Evolutionary conservation across 2,329 filamentous ascomycete species (phyloP).

Genomic region (Phyllosticta ampelicida): DNA sequence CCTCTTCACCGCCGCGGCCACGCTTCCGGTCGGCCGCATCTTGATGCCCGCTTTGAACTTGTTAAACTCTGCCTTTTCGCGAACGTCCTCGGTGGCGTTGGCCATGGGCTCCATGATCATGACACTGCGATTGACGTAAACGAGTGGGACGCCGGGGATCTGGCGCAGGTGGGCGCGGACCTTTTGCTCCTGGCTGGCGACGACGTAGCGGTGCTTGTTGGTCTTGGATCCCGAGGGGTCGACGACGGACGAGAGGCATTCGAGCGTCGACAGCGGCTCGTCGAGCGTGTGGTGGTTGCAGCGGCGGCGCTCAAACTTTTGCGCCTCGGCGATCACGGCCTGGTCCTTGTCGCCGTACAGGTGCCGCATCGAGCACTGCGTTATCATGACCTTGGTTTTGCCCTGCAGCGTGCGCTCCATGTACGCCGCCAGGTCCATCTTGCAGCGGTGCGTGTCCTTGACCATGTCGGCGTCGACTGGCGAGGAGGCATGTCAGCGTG

Average conservation of each 20-base stretch:
- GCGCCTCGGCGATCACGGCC: constrained; percentile 61
- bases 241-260: constrained; percentile 65
- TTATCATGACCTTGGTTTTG: constrained; percentile 75
- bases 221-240: constrained; percentile 61
- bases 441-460: constrained; percentile 67
- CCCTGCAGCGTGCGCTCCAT: constrained; percentile 78
- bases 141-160: constrained; percentile 62
- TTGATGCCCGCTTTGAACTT: constrained; percentile 66
- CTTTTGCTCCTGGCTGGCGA: constrained; percentile 60
- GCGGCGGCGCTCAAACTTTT: constrained; percentile 62
- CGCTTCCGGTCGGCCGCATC: constrained; percentile 18
- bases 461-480: constrained; percentile 77
- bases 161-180: constrained; percentile 52
- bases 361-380: constrained; percentile 70
- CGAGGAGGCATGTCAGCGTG: constrained; percentile 3
- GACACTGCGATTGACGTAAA: constrained; percentile 70
- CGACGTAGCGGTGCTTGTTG: constrained; percentile 71
- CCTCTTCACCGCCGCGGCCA: constrained; percentile 25
- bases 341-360: constrained; percentile 53
- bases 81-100: constrained; percentile 49
- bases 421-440: constrained; percentile 74
- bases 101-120: constrained; percentile 75
- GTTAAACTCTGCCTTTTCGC: constrained; percentile 57
- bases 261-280: constrained; percentile 55
- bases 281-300: constrained; percentile 71